A percentile compares a stretch with the other conserved stretches of the same genome.
Evolutionary conservation across 2,329 filamentous ascomycete species (phyloP).

Genomic region (Trichophyton equinum): DNA sequence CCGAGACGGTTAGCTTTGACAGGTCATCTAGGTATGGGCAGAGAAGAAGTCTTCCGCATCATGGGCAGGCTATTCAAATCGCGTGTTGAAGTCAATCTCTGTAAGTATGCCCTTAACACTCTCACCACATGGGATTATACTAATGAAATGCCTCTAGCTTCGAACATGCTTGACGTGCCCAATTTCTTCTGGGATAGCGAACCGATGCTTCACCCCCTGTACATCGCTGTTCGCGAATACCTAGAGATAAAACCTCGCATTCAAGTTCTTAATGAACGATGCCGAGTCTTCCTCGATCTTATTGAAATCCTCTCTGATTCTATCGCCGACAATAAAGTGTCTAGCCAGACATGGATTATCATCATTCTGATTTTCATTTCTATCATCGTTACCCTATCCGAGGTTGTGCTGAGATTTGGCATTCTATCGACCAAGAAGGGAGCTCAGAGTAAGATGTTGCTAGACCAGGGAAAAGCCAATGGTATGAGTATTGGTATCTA

Average conservation of each 20-base stretch:
- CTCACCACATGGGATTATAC: neutral
- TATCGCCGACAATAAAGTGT: slow-evolving; percentile 91
- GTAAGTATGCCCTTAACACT: slow-evolving; percentile 46
- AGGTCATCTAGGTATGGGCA: slow-evolving; percentile 78
- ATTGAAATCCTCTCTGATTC: slow-evolving; percentile 89
- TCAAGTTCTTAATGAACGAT: slow-evolving; percentile 92
- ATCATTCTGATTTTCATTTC: slow-evolving; percentile 85
- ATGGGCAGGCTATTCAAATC: slow-evolving; percentile 84
- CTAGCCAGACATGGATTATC: slow-evolving; percentile 92
- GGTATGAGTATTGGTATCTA: neutral
- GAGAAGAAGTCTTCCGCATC: slow-evolving; percentile 84
- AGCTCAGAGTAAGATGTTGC: neutral
- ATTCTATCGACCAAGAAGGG: slow-evolving; percentile 41
- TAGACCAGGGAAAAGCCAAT: neutral
- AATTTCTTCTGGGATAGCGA: slow-evolving; percentile 99
- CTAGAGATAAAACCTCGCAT: slow-evolving; percentile 94
- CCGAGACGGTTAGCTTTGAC: slow-evolving; percentile 80
- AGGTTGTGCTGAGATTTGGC: slow-evolving; percentile 75
- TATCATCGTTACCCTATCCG: slow-evolving; percentile 79
- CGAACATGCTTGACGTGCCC: slow-evolving; percentile 88
- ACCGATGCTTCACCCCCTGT: slow-evolving; percentile 85
- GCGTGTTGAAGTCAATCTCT: slow-evolving; percentile 92
- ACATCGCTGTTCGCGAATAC: slow-evolving; percentile 89
- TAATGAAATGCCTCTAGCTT: slow-evolving; percentile 43
- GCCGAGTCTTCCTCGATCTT: slow-evolving; percentile 88